Percentiles rank a stretch among this genome's conserved stretches.
phyloP scores from a whole-genome alignment of 116 monocot species.

The Papilionanthe hybrid region DNA sequence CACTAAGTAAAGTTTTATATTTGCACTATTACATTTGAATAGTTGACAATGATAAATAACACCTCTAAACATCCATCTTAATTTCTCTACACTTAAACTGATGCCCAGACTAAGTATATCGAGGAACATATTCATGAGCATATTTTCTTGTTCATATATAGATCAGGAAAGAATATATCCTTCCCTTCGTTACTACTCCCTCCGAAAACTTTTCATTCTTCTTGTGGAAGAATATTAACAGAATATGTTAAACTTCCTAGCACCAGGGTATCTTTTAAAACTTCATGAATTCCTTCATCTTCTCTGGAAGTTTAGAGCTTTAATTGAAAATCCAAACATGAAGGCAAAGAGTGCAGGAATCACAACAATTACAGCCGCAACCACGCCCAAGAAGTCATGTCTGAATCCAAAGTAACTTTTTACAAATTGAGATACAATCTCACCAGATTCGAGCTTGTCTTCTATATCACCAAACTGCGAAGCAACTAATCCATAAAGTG shows the following conservation, averaged over 20 bases:
- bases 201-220: background rate
- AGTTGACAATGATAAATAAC: too few relatives aligned
- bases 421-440: slow-evolving; percentile 20
- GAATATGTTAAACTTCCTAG: background rate
- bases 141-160: too few relatives aligned
- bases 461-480: slow-evolving; percentile 40
- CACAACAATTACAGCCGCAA: slow-evolving; percentile 22
- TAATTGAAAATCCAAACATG: slow-evolving; percentile 41
- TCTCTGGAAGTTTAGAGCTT: slow-evolving; percentile 42
- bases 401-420: slow-evolving; percentile 29
- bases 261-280: background rate
- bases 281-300: slow-evolving; percentile 14
- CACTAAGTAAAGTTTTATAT: too few relatives aligned
- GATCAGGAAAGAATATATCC: too few relatives aligned
- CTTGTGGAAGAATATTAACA: background rate
- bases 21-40: too few relatives aligned
- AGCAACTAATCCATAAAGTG: slow-evolving; percentile 35
- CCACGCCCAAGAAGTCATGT: slow-evolving; percentile 34
- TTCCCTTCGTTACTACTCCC: too few relatives aligned
- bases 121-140: too few relatives aligned
- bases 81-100: too few relatives aligned
- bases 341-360: slow-evolving; percentile 39
- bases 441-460: background rate
- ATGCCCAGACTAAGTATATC: too few relatives aligned
- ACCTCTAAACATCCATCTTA: too few relatives aligned